phyloP scores from a whole-genome alignment of 2,329 filamentous ascomycete species.

The Drechslerella coelobrocha region DNA sequence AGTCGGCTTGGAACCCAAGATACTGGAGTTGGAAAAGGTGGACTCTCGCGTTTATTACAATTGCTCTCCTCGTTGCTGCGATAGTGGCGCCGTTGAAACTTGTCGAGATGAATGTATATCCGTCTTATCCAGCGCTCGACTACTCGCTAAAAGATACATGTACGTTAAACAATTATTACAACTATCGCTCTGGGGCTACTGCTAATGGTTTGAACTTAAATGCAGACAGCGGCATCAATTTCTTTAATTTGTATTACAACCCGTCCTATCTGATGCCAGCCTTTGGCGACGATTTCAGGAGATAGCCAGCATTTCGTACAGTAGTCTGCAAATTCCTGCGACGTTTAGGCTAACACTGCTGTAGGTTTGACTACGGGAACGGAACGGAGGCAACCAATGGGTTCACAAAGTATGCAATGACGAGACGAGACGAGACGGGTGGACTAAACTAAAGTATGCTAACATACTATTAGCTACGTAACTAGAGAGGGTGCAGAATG shows the following conservation, averaged over 20 bases:
- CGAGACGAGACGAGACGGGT: not conserved
- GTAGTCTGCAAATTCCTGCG: too few species aligned
- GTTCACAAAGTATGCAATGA: constrained; percentile 19
- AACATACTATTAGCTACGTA: constrained; percentile 11
- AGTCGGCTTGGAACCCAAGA: constrained; percentile 5
- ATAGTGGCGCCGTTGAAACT: constrained; percentile 12
- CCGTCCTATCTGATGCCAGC: too few species aligned
- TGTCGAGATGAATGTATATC: constrained; percentile 10
- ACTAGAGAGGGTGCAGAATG: constrained; percentile 27
- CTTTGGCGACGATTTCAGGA: too few species aligned
- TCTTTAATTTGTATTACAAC: constrained; percentile 1
- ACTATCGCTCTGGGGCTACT: not conserved
- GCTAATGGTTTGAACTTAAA: not conserved
- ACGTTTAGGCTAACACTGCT: not conserved
- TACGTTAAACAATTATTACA: not conserved
- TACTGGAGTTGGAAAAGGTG: constrained; percentile 16
- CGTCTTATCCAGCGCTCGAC: constrained; percentile 10
- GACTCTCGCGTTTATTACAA: not conserved
- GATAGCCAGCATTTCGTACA: too few species aligned
- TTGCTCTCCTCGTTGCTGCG: constrained; percentile 1
- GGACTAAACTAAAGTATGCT: not conserved
- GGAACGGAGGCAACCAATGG: constrained; percentile 35
- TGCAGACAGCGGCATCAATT: not conserved
- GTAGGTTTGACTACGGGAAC: constrained; percentile 29
- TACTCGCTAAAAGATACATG: constrained; percentile 16